A percentile compares a stretch with the other conserved stretches of the same genome.
Evolutionary conservation across 2,329 filamentous ascomycete genomes (phyloP).

Genomic region (Furcasterigmium furcatum): DNA sequence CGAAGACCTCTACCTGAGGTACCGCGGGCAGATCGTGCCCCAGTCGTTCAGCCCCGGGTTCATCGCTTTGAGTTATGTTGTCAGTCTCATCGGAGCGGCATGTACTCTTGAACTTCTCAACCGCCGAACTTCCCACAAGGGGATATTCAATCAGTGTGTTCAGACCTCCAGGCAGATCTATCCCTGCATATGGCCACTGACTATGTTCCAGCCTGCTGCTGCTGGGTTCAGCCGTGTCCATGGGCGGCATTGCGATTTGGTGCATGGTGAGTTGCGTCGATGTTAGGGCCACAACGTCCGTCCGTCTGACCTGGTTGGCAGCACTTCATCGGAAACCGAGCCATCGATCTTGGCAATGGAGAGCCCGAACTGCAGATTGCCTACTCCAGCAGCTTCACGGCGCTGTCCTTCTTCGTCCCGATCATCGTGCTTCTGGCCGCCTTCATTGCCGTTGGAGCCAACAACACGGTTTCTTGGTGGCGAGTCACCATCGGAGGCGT

Average conservation of each 20-base stretch:
- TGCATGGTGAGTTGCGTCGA: conserved; percentile 51
- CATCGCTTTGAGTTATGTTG: conserved; percentile 69
- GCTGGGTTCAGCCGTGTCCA: conserved; percentile 61
- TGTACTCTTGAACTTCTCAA: conserved; percentile 83
- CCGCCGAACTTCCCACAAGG: conserved; percentile 66
- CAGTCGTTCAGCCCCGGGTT: conserved; percentile 55
- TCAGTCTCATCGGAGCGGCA: conserved; percentile 73
- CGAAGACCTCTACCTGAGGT: conserved; percentile 31
- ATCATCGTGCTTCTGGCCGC: conserved; percentile 71
- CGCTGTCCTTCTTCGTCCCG: conserved; percentile 76
- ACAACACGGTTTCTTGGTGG: conserved; percentile 53
- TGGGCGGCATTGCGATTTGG: conserved; percentile 75
- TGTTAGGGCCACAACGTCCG: background rate
- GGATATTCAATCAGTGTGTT: conserved; percentile 65
- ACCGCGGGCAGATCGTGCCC: conserved; percentile 42
- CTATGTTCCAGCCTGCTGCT: conserved; percentile 51
- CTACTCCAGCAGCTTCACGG: conserved; percentile 70
- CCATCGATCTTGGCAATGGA: conserved; percentile 67
- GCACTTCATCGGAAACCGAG: conserved; percentile 83
- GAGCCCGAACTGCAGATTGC: conserved; percentile 63
- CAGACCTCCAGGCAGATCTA: too few species aligned
- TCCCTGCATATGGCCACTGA: conserved; percentile 1
- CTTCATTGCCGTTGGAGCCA: conserved; percentile 65
- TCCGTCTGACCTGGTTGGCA: conserved; percentile 34
- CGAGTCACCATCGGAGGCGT: conserved; percentile 61